A percentile compares a stretch with the other conserved stretches of the same genome.
Evolutionary conservation across 2,329 filamentous ascomycete species (phyloP).

Genomic region (Fusarium abutilonis): DNA sequence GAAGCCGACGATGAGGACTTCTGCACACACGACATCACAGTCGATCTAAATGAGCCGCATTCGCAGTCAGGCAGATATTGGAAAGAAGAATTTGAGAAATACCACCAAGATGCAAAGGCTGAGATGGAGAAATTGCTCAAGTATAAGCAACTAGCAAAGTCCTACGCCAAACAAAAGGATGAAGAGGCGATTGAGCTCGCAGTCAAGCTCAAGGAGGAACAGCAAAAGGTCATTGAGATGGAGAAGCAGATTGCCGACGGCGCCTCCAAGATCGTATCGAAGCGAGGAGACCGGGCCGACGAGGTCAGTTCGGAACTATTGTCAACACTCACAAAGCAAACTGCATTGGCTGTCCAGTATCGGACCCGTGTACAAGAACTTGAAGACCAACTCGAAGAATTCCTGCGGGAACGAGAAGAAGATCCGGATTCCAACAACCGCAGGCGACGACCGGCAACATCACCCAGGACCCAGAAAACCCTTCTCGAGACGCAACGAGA

Average conservation of each 20-base stretch:
- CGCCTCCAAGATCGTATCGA: slow-evolving; percentile 63
- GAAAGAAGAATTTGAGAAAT: slow-evolving; percentile 80
- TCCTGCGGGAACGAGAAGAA: slow-evolving; percentile 51
- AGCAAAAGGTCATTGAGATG: slow-evolving; percentile 70
- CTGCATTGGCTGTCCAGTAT: slow-evolving; percentile 66
- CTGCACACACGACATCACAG: slow-evolving; percentile 69
- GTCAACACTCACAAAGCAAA: slow-evolving; percentile 66
- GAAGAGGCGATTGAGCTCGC: slow-evolving; percentile 72
- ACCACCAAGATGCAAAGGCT: slow-evolving; percentile 74
- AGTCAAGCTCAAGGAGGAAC: slow-evolving; percentile 73
- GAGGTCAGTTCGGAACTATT: slow-evolving; percentile 60
- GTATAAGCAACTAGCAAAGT: slow-evolving; percentile 83
- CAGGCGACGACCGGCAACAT: slow-evolving; percentile 53
- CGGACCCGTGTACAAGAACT: slow-evolving; percentile 68
- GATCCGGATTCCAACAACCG: slow-evolving; percentile 46
- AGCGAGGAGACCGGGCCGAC: slow-evolving; percentile 49
- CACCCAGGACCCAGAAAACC: slow-evolving; percentile 62
- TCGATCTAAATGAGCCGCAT: slow-evolving; percentile 77
- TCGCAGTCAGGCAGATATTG: slow-evolving; percentile 82
- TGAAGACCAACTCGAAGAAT: slow-evolving; percentile 59
- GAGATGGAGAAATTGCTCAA: slow-evolving; percentile 81
- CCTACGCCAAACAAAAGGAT: slow-evolving; percentile 81
- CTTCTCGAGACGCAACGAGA: slow-evolving; percentile 64
- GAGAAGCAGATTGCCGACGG: slow-evolving; percentile 71
- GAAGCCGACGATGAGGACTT: slow-evolving; percentile 57